Percentiles rank a stretch among this genome's conserved stretches.
Evolutionary conservation across 371 early-diverging fungal species (phyloP).

Genomic region (Dichotomocladium elegans): DNA sequence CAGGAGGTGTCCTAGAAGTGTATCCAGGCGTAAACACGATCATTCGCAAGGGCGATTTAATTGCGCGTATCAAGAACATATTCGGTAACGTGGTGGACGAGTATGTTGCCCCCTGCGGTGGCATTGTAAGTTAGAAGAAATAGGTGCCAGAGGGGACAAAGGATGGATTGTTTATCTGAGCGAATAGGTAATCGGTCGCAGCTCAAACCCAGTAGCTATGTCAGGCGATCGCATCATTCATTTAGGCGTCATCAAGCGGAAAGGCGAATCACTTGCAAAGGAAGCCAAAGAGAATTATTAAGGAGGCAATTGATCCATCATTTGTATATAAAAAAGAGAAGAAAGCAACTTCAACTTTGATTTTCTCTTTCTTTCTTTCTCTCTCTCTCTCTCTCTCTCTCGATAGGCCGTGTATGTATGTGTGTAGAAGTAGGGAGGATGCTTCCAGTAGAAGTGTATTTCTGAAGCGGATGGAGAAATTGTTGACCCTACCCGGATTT

Average conservation of each 20-base stretch:
- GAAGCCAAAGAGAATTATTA: conserved; percentile 63
- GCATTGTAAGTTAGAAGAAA: conserved; percentile 53
- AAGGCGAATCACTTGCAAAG: conserved; percentile 41
- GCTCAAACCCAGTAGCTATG: conserved; percentile 76
- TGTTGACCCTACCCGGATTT: no score
- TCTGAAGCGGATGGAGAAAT: no score
- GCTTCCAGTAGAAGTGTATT: no score
- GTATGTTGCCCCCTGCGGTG: conserved; percentile 83
- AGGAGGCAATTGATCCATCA: background rate
- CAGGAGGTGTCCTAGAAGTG: conserved; percentile 79
- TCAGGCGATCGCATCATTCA: conserved; percentile 78
- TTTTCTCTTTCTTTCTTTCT: no score
- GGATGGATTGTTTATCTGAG: background rate
- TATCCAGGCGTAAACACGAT: conserved; percentile 85
- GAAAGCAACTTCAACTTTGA: background rate
- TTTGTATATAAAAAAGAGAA: background rate
- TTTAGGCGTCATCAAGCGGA: conserved; percentile 69
- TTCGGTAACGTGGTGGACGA: conserved; percentile 91
- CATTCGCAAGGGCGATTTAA: conserved; percentile 80
- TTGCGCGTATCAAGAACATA: conserved; percentile 88
- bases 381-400: no score
- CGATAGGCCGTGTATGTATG: no score
- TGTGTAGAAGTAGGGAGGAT: no score
- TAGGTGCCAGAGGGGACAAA: background rate
- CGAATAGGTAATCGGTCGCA: conserved; percentile 38